Base-by-base conservation (phyloP, 768 basidiomycete species). In the Mycena crocata region DNA sequence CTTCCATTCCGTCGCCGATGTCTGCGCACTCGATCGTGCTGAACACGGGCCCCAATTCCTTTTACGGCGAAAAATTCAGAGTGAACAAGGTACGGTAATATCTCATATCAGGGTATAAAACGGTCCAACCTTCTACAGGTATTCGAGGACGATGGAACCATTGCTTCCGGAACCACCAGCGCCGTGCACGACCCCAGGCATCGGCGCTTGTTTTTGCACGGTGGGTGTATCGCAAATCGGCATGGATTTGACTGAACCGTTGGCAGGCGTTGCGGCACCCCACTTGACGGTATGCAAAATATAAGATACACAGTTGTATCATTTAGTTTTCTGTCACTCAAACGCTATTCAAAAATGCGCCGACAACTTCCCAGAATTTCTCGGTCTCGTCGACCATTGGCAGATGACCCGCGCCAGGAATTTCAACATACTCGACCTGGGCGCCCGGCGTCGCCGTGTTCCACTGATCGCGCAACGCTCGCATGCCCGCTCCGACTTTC, bases 71-170 rank as follows among this genome's bases (percentile, higher is more conserved):
- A 66, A 91, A 89, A 70, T 88, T 84, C 69, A 83, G 79, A 32
- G 77, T 89, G 19, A 85, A 88, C 57, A 90, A 86, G 83, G 90
- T 88, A 73, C 14, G 73, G 44, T 57, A 44, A 3, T 23, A 37
- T 30, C 17, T 24, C 14, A 26, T 37, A 46, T 30, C 1, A 28
- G 12, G 9, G 35, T n/a, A 45, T 49, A 15, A 71, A 42, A 55
- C 49, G 45, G 72, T 58, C 45, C 67, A 50, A 58, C 46, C n/a
- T 2, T 42, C 35, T 46, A 6, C 67, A 92, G 89, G 81, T 86
- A 13, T 92, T 93, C 63, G 89, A 92, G 74, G 90, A 93, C 74
- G 81, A 88, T 63, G 91, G 92, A 12, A 77, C 73, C 4, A 54
- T 90, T 28, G 85, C 86, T 14, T 86, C 86, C 19, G 88, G 84